Percentiles rank a stretch among this genome's conserved stretches.
phyloP scores from a whole-genome alignment of 2,329 filamentous ascomycete species.

The Aspergillus sp. region DNA sequence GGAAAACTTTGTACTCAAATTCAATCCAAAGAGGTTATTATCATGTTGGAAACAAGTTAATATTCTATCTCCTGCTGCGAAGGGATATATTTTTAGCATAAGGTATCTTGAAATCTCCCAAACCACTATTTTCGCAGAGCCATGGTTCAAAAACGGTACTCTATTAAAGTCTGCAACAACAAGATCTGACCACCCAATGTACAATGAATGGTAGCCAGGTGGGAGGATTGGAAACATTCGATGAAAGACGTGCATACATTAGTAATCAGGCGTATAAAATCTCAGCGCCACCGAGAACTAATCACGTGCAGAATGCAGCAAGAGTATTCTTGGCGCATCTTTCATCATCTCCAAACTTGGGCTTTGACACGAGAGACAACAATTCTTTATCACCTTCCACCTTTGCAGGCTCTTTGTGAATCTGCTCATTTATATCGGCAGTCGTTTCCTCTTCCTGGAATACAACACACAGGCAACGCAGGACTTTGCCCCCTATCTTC shows the following conservation, averaged over 20 bases:
- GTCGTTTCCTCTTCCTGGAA: not conserved
- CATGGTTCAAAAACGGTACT: too few relatives aligned
- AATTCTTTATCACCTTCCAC: conserved; percentile 3
- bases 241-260: not conserved
- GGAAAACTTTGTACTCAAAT: too few relatives aligned
- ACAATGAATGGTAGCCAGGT: too few relatives aligned
- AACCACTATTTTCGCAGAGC: too few relatives aligned
- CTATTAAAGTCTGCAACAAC: too few relatives aligned
- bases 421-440: not conserved
- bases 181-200: too few relatives aligned
- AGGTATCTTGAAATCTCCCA: too few relatives aligned
- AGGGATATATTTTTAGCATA: too few relatives aligned
- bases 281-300: not conserved
- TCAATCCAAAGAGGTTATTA: too few relatives aligned
- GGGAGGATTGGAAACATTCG: not conserved
- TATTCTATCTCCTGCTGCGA: too few relatives aligned
- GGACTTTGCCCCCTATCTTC: not conserved
- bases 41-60: too few relatives aligned
- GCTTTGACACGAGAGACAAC: conserved; percentile 1
- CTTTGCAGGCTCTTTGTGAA: not conserved
- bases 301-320: conserved; percentile 17
- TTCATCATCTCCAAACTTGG: conserved; percentile 21
- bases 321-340: conserved; percentile 15
- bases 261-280: not conserved
- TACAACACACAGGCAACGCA: not conserved